Evolutionary conservation across 108 stramenopile species (phyloP), one percentile per base, ranked within the genome.

Genomic region (Cyclostephanos tholiformis): DNA sequence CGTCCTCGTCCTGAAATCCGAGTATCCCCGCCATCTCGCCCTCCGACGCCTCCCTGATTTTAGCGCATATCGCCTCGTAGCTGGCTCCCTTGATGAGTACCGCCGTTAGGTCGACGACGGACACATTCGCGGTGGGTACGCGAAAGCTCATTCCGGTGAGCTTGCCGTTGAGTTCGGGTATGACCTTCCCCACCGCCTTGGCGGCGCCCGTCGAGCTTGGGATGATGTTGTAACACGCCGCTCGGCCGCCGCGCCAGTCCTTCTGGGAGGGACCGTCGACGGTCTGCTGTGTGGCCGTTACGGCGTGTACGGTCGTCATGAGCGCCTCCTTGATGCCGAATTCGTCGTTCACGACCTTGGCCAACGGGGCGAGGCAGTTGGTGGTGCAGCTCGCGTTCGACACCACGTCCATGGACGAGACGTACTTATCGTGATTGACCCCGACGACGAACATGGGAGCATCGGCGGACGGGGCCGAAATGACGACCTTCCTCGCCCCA

Each of bases 61-160:
- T 94, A n/a, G 82, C 93, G 68, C 96, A 97, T 85, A 99, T 96
- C 49, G 90, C 92, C 61, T 97, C 97, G 76, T 98, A 97, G 41
- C 85, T 83, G 20, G 98, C 98, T 29, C 94, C 94, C 89, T 97
- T 98, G 22, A 94, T 84, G 46, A 98, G 91, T 20, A 91, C 85
- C 61, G 84, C 84, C 64, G 99, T 99, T 71, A 99, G 91, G 79
- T 99, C 99, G 53, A 99, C 98, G 32, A 98, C 97, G 29, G 97
- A 98, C 29, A 99, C 99, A 67, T 99, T 95, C 72, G 95, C 94
- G 41, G 96, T 97, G 29, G 99, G 99, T n/a, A 99, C 98, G 75
- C 99, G 97, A 95, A 99, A 98, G 3, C 96, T 82, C 99, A 99
- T 98, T 65, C 99, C 99, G 9, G 99, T 99, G 65, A 99, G 95